Conservation (phyloP, 306 rosid species). For the Dryas alaskensis region DNA sequence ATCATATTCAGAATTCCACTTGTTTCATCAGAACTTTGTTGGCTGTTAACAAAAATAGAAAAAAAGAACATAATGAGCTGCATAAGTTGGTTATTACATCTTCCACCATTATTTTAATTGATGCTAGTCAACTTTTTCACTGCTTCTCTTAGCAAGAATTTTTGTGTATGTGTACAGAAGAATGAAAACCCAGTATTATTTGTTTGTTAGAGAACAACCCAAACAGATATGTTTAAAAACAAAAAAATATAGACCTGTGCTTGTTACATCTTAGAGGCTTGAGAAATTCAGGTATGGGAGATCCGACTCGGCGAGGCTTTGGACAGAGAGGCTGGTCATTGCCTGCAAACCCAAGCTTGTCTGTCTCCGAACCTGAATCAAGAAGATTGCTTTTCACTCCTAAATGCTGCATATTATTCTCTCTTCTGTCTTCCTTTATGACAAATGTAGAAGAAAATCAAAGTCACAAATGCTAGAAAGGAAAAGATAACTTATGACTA, state of each 20-base stretch:
- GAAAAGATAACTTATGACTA: constrained; percentile 26
- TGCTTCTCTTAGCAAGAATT: too few relatives aligned
- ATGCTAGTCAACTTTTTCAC: too few relatives aligned
- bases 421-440: constrained; percentile 8
- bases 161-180: too few relatives aligned
- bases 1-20: constrained; percentile 52
- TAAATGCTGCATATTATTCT: constrained; percentile 49
- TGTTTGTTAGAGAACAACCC: neutral
- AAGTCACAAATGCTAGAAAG: constrained; percentile 9
- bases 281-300: constrained; percentile 63
- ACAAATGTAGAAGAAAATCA: neutral
- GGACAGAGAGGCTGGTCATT: constrained; percentile 70
- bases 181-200: neutral
- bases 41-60: constrained; percentile 37
- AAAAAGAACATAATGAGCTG: constrained; percentile 7
- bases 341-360: constrained; percentile 33
- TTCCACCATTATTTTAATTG: neutral
- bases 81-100: neutral
- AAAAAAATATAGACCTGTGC: constrained; percentile 42
- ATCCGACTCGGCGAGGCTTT: constrained; percentile 54
- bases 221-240: neutral
- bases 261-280: constrained; percentile 53
- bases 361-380: constrained; percentile 43
- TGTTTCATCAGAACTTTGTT: constrained; percentile 36
- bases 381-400: constrained; percentile 51